These are phyloP conservation scores for Lipomyces orientalis DNA, from an alignment of 805 yeast genomes.

Conservation along the genomic window DNA sequence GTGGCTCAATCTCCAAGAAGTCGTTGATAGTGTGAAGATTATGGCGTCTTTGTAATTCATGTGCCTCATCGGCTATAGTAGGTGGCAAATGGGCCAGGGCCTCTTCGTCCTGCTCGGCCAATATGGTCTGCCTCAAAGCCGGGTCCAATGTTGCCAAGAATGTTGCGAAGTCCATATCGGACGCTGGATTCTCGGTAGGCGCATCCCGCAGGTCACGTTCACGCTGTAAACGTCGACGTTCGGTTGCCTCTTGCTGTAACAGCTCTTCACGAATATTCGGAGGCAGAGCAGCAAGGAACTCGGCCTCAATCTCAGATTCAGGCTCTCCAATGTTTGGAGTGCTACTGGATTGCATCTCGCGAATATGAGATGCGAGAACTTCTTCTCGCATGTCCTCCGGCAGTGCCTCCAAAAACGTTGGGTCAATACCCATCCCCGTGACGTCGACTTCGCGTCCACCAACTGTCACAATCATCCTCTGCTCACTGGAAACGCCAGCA, in stretches of 20 bases:
- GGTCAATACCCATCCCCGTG: slow-evolving; percentile 89
- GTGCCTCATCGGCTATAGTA: slow-evolving; percentile 45
- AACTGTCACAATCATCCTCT: slow-evolving; percentile 72
- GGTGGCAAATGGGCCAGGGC: slow-evolving; percentile 43
- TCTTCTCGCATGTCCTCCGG: slow-evolving; percentile 95
- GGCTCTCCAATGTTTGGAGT: slow-evolving; percentile 54
- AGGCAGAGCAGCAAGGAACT: slow-evolving; percentile 81
- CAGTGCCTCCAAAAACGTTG: slow-evolving; percentile 83
- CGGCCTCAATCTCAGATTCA: slow-evolving; percentile 71
- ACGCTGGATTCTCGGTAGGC: slow-evolving; percentile 21
- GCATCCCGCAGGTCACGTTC: slow-evolving; percentile 34
- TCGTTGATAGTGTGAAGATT: slow-evolving; percentile 14
- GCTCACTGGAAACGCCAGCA: slow-evolving; percentile 36
- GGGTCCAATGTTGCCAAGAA: slow-evolving; percentile 46
- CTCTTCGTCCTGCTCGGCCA: slow-evolving; percentile 46
- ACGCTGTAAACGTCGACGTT: slow-evolving; percentile 37
- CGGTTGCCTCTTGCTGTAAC: slow-evolving; percentile 42
- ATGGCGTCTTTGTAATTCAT: slow-evolving; percentile 37
- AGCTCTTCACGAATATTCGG: slow-evolving; percentile 57
- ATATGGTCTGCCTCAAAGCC: slow-evolving; percentile 42
- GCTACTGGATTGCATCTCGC: slow-evolving; percentile 61
- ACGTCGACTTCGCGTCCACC: slow-evolving; percentile 83
- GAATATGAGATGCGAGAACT: slow-evolving; percentile 81
- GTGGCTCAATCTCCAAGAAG: slow-evolving; percentile 19
- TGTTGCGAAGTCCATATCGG: slow-evolving; percentile 42